These are phyloP conservation scores for Exophiala sideris DNA, from an alignment of 2,329 filamentous ascomycete genomes.

Conservation along the genomic window DNA sequence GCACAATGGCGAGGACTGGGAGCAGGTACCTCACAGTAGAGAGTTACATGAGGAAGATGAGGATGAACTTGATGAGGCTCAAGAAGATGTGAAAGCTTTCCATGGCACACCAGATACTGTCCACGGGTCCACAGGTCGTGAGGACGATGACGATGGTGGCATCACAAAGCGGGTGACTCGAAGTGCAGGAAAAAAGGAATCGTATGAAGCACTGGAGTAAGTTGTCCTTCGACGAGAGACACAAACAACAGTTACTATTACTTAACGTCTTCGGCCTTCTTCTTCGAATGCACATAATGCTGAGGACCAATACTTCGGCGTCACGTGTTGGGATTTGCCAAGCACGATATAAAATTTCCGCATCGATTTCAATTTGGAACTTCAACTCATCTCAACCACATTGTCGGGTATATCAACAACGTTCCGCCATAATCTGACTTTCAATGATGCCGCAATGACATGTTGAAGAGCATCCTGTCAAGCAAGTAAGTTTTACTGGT, in stretches of 20 bases:
- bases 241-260: no score
- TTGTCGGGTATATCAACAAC: no score
- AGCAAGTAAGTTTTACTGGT: no score
- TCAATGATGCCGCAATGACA: no score
- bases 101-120: background rate
- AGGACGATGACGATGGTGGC: conserved; percentile 11
- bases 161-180: conserved; percentile 25
- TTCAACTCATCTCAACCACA: background rate
- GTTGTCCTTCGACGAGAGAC: no score
- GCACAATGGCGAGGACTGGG: conserved; percentile 21
- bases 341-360: background rate
- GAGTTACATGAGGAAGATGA: conserved; percentile 7
- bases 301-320: background rate
- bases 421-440: no score
- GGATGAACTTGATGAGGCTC: background rate
- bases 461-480: no score
- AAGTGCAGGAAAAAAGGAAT: conserved; percentile 15
- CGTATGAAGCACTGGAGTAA: conserved; percentile 18
- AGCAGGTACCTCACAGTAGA: conserved; percentile 9
- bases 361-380: background rate
- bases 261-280: no score
- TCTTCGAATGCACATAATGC: no score
- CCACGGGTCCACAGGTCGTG: conserved; percentile 20
- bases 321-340: background rate
- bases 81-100: background rate